Base-by-base conservation (phyloP, 495 filamentous ascomycete species). In the Evernia prunastri region DNA sequence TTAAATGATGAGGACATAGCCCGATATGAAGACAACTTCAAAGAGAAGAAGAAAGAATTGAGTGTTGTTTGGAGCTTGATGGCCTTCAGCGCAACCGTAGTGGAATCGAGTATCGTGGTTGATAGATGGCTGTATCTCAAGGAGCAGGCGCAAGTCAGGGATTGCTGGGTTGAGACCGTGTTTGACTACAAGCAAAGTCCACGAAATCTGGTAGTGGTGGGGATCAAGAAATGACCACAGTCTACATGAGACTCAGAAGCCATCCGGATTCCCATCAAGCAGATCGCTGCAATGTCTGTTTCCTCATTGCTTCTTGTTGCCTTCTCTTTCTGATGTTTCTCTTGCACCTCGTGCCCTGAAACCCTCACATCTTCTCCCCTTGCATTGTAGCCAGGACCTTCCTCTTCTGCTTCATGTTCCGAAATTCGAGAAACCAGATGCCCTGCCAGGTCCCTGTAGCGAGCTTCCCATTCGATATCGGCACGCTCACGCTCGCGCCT, bases 371-470 rank as follows among this genome's bases (percentile, higher is more conserved):
- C 81, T 91, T 92, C 78, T 96, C 89, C 6, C 94, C 94, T 75
- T 97, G 91, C 56, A 98, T 92, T 10, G 94, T 98, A 56, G 94
- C 94, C 40, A 98, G 86, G 31, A 98, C 83, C 71, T 82, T 89
- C 66, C 94, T 79, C 45, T 81, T 78, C 75, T 97, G 92, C 66
- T 82, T 89, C 59, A 78, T 77, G 4, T 83, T 82, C 63, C 94
- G 79, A 73, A 98, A 98, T 75, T 98, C 94, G 68, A 97, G 73
- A 72, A 93, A 92, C 91, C 92, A 98, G 62, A 97, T 91, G 0
- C 94, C 92, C 74, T 85, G 82, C 81, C 86, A 89, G 10, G 86
- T 89, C 29, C 86, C 86, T 51, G 78, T 84, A 67, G 82, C 83
- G 72, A 98, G 74, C 68, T 82, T 85, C 13, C 94, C 94, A 68